Evolutionary conservation across 441 rosid species (phyloP), one percentile per base, ranked within the genome.

Genomic region (Aquilaria agallochum): DNA sequence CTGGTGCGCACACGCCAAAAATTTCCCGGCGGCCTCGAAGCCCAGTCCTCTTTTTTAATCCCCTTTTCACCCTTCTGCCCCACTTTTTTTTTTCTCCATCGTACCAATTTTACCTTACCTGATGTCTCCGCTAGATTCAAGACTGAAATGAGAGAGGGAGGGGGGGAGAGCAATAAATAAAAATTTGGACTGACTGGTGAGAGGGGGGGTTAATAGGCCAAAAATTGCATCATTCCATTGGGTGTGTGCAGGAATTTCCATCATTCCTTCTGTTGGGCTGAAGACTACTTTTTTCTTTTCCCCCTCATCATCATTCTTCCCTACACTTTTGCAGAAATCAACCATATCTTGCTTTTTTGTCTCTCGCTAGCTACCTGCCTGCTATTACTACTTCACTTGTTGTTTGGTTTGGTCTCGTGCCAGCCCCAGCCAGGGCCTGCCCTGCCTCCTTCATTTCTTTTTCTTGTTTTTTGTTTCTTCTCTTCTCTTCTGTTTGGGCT

Each of bases 21-120:
- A 5, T 13, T 9, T 12, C 11, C 70, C 79, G 69, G 79, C 74
- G 76, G 13, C 76, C 74, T 76, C 76, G 72, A 76, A 62, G 79
- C 65, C 42, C 9, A 51, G 5, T 8, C 33, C 15, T 3, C 6
- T 4, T 0, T 10, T 11, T 20, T 20, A 2, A 9, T 2, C 1
- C 14, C 10, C 45, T 40, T 11, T 14, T 40, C 13, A 31, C 33
- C 20, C 11, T 12, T 44, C 9, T 31, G 6, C 2, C 33, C 47
- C 13, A 4, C 31, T 2, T 4, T 5, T 46, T 57, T 57, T 20
- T 20, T 20, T 20, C 27, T 20, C 27, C 27, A 20, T 20, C 27
- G 27, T 20, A 20, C 27, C 27, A 20, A 20, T 20, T 20, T 20
- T 20, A 20, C 27, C 27, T 20, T 9, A n/a, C 40, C 3, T 13